Evolutionary conservation across 495 filamentous ascomycete species (phyloP).

Genomic region (Cladorrhinum samala): DNA sequence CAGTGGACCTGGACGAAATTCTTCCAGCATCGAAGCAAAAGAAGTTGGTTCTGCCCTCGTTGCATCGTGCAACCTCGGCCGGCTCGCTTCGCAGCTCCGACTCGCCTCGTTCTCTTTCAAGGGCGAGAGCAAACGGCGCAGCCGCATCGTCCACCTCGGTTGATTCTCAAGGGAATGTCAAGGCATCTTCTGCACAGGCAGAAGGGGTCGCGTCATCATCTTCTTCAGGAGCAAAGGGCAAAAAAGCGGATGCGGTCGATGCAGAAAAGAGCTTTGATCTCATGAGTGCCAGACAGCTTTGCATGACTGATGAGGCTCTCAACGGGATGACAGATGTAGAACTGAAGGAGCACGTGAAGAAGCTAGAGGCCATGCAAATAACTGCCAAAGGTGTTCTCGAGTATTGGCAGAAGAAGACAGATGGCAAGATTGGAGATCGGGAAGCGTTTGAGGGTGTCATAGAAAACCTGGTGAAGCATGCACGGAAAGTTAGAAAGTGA

Average conservation of each 20-base stretch:
- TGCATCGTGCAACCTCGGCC: conserved; percentile 53
- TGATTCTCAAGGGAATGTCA: conserved; percentile 45
- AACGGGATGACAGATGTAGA: conserved; percentile 69
- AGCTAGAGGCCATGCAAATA: conserved; percentile 59
- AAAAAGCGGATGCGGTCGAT: conserved; percentile 33
- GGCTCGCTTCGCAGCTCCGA: conserved; percentile 43
- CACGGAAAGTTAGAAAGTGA: conserved; percentile 74
- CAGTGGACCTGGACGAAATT: conserved; percentile 95
- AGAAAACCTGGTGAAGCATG: conserved; percentile 95
- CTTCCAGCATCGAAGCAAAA: conserved; percentile 95
- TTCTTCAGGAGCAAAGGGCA: not conserved
- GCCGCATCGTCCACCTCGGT: conserved; percentile 54
- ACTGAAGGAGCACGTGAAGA: conserved; percentile 63
- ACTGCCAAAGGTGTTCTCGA: conserved; percentile 72
- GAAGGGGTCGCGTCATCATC: not conserved
- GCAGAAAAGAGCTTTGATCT: conserved; percentile 74
- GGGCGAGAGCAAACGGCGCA: conserved; percentile 42
- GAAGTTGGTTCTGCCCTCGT: conserved; percentile 87
- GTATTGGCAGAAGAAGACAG: conserved; percentile 81
- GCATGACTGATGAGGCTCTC: conserved; percentile 73
- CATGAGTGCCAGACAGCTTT: conserved; percentile 68
- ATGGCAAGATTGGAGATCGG: conserved; percentile 80
- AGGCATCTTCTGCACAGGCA: conserved; percentile 7
- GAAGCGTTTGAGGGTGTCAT: conserved; percentile 97
- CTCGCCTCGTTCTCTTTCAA: conserved; percentile 39